A percentile compares a stretch with the other conserved stretches of the same genome.
phyloP scores from a whole-genome alignment of 257 asterid genomes.

The Fraxinus pennsylvanica region DNA sequence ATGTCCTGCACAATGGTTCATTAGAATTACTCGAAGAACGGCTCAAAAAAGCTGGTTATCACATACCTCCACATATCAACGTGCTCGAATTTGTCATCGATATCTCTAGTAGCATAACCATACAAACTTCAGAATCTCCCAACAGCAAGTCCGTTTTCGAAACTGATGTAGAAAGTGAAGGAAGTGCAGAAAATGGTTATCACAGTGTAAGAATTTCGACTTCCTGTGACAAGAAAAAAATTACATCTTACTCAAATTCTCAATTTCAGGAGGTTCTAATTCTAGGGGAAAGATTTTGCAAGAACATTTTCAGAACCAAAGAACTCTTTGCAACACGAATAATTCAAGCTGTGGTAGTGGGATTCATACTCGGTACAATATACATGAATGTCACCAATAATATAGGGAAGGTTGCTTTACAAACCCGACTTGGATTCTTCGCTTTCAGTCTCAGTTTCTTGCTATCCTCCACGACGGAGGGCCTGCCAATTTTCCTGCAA shows the following conservation, averaged over 20 bases:
- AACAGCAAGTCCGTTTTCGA: conserved; percentile 13
- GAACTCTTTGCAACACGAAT: conserved; percentile 71
- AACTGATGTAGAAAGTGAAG: conserved; percentile 9
- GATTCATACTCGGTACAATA: conserved; percentile 64
- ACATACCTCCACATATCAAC: conserved; percentile 63
- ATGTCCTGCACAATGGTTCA: conserved; percentile 62
- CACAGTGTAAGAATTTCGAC: conserved; percentile 3
- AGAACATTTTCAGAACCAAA: conserved; percentile 71
- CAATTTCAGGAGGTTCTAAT: conserved; percentile 46
- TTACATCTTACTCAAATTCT: conserved; percentile 44
- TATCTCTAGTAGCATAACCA: conserved; percentile 27
- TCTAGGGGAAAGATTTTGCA: conserved; percentile 60
- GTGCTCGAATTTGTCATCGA: conserved; percentile 82
- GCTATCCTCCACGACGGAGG: conserved; percentile 78
- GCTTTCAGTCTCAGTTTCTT: conserved; percentile 77
- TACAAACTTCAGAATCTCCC: conserved; percentile 32
- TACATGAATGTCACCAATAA: conserved; percentile 61
- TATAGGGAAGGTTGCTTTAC: conserved; percentile 39
- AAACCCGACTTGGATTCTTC: conserved; percentile 75
- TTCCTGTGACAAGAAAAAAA: neutral
- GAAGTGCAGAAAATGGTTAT: neutral
- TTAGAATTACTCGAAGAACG: conserved; percentile 47
- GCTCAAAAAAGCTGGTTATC: conserved; percentile 42
- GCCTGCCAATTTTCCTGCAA: conserved; percentile 75
- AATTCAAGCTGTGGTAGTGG: conserved; percentile 59